Evolutionary conservation across 257 asterid species (phyloP).

Genomic region (Nicotiana tabacum): DNA sequence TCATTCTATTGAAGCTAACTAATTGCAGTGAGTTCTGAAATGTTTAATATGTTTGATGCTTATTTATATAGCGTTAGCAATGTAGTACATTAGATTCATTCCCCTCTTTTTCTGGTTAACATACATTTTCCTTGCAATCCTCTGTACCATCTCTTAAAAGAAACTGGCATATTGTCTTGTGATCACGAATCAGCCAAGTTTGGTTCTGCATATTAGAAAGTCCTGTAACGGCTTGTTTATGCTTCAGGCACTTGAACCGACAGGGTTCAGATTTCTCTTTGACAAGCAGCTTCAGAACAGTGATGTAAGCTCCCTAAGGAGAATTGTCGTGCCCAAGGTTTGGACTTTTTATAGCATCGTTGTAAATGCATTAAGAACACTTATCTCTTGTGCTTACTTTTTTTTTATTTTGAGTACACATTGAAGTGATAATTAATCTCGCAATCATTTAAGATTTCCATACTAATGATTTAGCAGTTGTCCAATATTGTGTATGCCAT

Average conservation of each 20-base stretch:
- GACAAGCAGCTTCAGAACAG: constrained; percentile 44
- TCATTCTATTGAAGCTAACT: background rate
- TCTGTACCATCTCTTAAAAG: background rate
- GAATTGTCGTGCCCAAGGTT: constrained; percentile 47
- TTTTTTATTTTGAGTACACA: background rate
- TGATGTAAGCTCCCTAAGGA: constrained; percentile 38
- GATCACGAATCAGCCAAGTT: background rate
- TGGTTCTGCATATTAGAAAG: background rate
- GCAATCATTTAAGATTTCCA: background rate
- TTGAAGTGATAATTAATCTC: background rate
- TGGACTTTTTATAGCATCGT: background rate
- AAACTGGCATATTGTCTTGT: background rate
- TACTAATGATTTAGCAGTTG: background rate
- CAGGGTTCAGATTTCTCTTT: constrained; percentile 33
- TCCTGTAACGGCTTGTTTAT: constrained; percentile 3
- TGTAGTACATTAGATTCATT: background rate
- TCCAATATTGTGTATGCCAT: background rate
- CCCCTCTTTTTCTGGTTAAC: background rate
- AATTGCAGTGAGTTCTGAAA: background rate
- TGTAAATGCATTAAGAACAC: background rate
- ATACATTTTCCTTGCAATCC: background rate
- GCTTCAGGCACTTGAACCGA: constrained; percentile 29
- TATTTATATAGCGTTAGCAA: background rate
- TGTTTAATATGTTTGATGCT: background rate
- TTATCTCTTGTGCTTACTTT: background rate